phyloP scores from a whole-genome alignment of 345 rosid genomes.

The Carallia pectinifolia region DNA sequence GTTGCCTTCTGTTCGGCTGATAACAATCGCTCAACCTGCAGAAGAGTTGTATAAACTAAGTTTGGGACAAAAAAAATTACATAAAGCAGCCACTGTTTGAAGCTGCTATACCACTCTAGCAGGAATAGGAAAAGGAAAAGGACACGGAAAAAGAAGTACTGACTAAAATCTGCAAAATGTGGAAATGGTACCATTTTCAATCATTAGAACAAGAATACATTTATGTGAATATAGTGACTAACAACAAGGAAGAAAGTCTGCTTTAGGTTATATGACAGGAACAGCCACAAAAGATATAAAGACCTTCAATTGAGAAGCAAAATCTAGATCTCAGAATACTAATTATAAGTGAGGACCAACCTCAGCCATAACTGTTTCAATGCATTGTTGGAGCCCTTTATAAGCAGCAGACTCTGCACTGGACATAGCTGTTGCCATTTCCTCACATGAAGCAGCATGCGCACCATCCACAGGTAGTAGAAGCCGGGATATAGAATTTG shows the following conservation, averaged over 20 bases:
- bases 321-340: constrained; percentile 3
- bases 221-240: no score
- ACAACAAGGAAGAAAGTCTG: neutral
- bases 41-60: constrained; percentile 15
- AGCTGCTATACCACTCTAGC: no score
- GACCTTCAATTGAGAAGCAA: neutral
- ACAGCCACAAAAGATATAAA: neutral
- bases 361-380: constrained; percentile 99
- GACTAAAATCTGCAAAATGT: neutral
- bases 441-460: constrained; percentile 97
- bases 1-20: constrained; percentile 93
- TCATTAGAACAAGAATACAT: neutral
- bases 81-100: neutral
- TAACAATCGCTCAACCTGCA: constrained; percentile 86
- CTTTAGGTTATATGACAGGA: neutral
- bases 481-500: constrained; percentile 94
- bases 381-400: constrained; percentile 99
- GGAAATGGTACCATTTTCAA: neutral
- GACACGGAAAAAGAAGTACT: neutral
- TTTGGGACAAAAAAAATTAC: neutral
- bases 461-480: constrained; percentile 98
- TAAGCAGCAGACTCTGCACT: constrained; percentile 98
- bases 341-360: constrained; percentile 37
- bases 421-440: constrained; percentile 97
- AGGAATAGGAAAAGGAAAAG: neutral